These are phyloP conservation scores for Ophiostoma sp. DNA, from an alignment of 2,329 filamentous ascomycete species.

Conservation along the genomic window DNA sequence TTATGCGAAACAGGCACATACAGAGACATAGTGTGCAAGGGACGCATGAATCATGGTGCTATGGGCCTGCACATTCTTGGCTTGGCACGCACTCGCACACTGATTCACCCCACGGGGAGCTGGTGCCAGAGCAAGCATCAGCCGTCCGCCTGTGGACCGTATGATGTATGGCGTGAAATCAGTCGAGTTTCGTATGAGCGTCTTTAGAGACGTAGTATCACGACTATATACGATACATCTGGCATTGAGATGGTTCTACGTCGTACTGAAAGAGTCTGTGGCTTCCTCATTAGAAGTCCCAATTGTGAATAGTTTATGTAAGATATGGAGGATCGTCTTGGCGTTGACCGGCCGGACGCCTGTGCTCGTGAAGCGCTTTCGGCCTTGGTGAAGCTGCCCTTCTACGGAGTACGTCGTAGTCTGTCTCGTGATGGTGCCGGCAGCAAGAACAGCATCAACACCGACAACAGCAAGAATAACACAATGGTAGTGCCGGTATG, in stretches of 20 bases:
- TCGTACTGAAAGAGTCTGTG: too few relatives aligned
- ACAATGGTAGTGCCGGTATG: not conserved
- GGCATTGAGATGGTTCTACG: not conserved
- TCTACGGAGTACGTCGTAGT: not conserved
- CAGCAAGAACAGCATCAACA: not conserved
- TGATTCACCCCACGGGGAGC: slow-evolving; percentile 4
- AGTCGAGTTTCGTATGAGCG: not conserved
- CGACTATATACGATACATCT: not conserved
- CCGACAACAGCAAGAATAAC: not conserved
- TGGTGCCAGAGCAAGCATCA: not conserved
- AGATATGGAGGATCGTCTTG: not conserved
- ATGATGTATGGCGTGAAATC: slow-evolving; percentile 3
- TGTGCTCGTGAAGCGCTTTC: not conserved
- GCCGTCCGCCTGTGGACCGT: not conserved
- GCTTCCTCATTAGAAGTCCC: too few relatives aligned
- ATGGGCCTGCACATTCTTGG: not conserved
- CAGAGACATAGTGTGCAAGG: not conserved
- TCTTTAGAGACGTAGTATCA: not conserved
- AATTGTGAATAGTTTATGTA: not conserved
- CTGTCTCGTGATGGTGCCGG: not conserved
- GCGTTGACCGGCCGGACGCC: not conserved
- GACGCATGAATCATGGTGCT: not conserved
- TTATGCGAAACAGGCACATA: too few relatives aligned
- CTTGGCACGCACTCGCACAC: slow-evolving; percentile 6
- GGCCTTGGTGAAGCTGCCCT: not conserved